These are phyloP conservation scores for Schizothecium vesticola DNA, from an alignment of 495 filamentous ascomycete species.

Conservation along the genomic window DNA sequence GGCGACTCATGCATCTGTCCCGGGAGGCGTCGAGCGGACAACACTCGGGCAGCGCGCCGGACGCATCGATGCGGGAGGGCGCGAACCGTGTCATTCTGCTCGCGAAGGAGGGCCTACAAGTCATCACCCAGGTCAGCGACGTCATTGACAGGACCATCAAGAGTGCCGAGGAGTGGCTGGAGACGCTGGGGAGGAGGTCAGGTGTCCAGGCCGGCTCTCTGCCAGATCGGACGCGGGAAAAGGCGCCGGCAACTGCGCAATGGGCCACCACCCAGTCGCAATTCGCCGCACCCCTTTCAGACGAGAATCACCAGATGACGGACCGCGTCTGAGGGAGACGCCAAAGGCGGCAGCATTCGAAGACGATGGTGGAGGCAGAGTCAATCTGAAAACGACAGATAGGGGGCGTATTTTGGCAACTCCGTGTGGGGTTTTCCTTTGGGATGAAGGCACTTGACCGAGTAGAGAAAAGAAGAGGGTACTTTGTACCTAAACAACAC, in stretches of 20 bases:
- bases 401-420: neutral
- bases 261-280: neutral
- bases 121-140: conserved; percentile 77
- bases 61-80: conserved; percentile 37
- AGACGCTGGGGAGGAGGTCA: conserved; percentile 56
- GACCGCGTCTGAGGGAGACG: neutral
- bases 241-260: neutral
- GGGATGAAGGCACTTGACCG: neutral
- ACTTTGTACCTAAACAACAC: neutral
- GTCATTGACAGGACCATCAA: conserved; percentile 79
- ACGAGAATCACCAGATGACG: neutral
- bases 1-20: conserved; percentile 51
- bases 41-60: conserved; percentile 30
- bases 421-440: neutral
- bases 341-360: neutral
- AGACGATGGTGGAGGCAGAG: too few relatives aligned
- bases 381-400: neutral
- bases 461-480: neutral
- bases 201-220: neutral
- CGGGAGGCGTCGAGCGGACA: conserved; percentile 44
- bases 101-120: conserved; percentile 81
- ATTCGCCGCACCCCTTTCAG: neutral
- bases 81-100: conserved; percentile 72
- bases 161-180: conserved; percentile 84
- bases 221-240: conserved; percentile 27